Evolutionary conservation across 2,329 filamentous ascomycete species (phyloP).

Genomic region (Hawksworthiomyces lignivorus): DNA sequence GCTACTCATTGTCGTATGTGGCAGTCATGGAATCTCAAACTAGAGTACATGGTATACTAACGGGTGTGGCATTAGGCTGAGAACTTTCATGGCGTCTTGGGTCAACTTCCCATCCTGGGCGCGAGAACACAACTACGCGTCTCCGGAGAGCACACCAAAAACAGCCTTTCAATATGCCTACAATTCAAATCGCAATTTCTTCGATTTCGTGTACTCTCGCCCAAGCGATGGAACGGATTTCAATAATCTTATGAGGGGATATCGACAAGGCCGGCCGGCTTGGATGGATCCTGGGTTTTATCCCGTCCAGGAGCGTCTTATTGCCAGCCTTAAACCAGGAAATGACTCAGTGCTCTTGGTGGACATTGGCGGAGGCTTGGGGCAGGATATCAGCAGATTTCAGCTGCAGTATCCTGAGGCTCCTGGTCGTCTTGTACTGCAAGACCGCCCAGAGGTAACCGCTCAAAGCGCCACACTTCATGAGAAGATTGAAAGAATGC

Average conservation of each 20-base stretch:
- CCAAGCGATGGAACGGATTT: constrained; percentile 24
- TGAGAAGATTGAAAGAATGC: constrained; percentile 25
- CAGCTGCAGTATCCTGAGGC: constrained; percentile 26
- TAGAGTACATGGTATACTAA: too few relatives aligned
- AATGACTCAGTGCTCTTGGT: constrained; percentile 23
- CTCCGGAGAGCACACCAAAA: constrained; percentile 20
- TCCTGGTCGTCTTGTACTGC: constrained; percentile 36
- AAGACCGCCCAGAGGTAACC: constrained; percentile 38
- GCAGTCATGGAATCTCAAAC: too few relatives aligned
- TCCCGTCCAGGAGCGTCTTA: constrained; percentile 23
- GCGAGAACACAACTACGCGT: constrained; percentile 19
- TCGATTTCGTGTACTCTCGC: constrained; percentile 23
- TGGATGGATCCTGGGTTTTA: constrained; percentile 24
- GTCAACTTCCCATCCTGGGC: background rate
- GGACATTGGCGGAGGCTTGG: constrained; percentile 34
- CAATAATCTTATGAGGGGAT: constrained; percentile 31
- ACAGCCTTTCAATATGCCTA: constrained; percentile 26
- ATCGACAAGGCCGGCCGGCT: constrained; percentile 20
- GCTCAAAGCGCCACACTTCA: constrained; percentile 22
- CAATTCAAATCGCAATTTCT: constrained; percentile 27
- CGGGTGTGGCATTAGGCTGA: background rate
- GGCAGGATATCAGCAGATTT: constrained; percentile 33
- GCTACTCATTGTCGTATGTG: constrained; percentile 21
- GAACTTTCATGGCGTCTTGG: too few relatives aligned
- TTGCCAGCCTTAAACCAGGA: constrained; percentile 18